Base-by-base conservation (phyloP, 441 rosid species). In the Syzygium syzygioides region DNA sequence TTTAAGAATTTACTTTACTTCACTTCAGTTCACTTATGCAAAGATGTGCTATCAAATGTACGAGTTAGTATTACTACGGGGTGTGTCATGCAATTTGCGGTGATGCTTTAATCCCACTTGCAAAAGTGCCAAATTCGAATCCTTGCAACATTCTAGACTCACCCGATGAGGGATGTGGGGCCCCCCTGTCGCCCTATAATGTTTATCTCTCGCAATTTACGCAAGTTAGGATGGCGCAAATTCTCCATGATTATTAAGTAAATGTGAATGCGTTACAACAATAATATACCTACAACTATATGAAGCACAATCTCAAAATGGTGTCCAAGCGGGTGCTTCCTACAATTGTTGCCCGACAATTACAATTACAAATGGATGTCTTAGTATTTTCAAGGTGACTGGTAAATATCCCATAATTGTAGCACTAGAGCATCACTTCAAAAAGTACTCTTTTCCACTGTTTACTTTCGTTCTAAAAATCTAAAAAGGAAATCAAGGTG, bases 171-270 rank as follows among this genome's bases (percentile, higher is more conserved):
- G 66, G 9, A 9, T 28, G n/a, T n/a, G 32, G 14, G n/a, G 14
- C 8, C 14, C 66, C 28, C 18, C 2, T 0, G 1, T 26, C 1
- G 2, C 14, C 9, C 5, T 18, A 0, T 28, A 17, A 2, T 2
- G n/a, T 60, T 28, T 60, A 60, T 60, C 18, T 60, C 9, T 6
- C 0, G 1, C 18, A 0, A 60, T 60, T 2, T 60, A 60, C 14
- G 3, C 1, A 7, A 64, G 32, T 64, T 30, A 28, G 7, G 71
- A 30, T 15, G 11, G 7, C 11, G 8, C 0, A 0, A 0, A 64
- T 30, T 64, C 11, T 64, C 6, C 71, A 6, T 4, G 10, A 8
- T 64, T 14, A 3, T 64, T n/a, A 64, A 64, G 9, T 7, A 64
- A 28, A 15, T 64, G 71, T 64, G 2, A 64, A 64, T 0, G 5